A percentile compares a stretch with the other conserved stretches of the same genome.
phyloP scores from a whole-genome alignment of 2,329 filamentous ascomycete species.

The Hypoxylon sp. region DNA sequence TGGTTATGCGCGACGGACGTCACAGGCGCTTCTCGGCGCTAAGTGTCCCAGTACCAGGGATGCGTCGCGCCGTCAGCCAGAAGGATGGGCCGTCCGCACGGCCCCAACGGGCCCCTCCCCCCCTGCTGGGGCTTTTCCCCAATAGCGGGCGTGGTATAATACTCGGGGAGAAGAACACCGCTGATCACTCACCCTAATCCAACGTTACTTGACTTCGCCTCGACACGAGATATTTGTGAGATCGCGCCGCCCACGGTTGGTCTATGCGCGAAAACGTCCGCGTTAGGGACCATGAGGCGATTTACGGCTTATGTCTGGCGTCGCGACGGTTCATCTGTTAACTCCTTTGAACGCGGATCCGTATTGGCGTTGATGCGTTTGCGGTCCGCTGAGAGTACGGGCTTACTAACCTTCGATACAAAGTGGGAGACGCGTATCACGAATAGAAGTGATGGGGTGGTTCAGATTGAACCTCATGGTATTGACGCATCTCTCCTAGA shows the following conservation, averaged over 20 bases:
- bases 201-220: constrained; percentile 40
- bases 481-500: not conserved
- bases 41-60: constrained; percentile 22
- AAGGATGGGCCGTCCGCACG: constrained; percentile 22
- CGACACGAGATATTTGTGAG: not conserved
- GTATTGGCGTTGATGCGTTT: not conserved
- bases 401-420: not conserved
- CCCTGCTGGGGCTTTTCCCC: not conserved
- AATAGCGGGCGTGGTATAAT: constrained; percentile 11
- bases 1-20: not conserved
- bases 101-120: constrained; percentile 20
- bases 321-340: not conserved
- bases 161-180: constrained; percentile 4
- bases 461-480: not conserved
- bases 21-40: constrained; percentile 2
- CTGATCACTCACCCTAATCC: constrained; percentile 32
- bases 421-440: not conserved
- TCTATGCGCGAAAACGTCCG: not conserved
- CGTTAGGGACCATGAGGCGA: not conserved
- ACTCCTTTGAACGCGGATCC: not conserved
- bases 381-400: not conserved
- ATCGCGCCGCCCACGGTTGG: not conserved
- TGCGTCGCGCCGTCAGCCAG: constrained; percentile 14
- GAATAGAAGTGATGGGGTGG: not conserved
- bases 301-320: not conserved